Evolutionary conservation across 345 rosid genomes (phyloP), one percentile per base, ranked within the genome.

Genomic region (Rhizophora apiculata): DNA sequence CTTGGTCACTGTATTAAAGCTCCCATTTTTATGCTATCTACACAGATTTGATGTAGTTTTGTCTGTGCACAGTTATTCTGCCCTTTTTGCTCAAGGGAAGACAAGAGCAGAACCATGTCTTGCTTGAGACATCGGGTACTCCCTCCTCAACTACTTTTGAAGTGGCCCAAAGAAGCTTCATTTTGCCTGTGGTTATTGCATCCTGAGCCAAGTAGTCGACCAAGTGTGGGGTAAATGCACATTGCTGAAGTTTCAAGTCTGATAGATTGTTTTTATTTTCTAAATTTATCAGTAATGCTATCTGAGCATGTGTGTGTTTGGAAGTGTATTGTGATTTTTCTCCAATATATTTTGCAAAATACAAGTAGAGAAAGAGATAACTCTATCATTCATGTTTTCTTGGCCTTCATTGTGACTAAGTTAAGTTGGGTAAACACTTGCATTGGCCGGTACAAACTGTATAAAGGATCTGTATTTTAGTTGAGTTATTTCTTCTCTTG

Each of bases 101-200:
- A 90, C 68, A 91, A 89, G 82, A 79, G 87, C 64, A 79, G 81
- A 80, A 95, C 92, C 36, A 92, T 95, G 99, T 86, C 93, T 62
- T 88, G 96, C 76, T 76, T 95, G 82, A 85, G 96, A 80, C 96
- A 95, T 80, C 93, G 99, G 10, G 88, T 95, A 74, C 99, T 95
- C 85, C 97, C 97, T 53, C 89, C 96, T 69, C 96, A 87, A 68
- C 71, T 95, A 81, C 82, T 95, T 72, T 78, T 90, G 68, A 87
- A 87, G 69, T 92, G 89, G 84, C 87, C 97, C 4, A 95, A 92
- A 82, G 96, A 92, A 83, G 99, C 96, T 74, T 85, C 97, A 2
- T 92, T 88, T 80, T 95, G 99, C 85, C 71, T 95, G 75, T 95
- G 91, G 99, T 71, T 95, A 58, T 80, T 95, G 60, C 99, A 92